A percentile compares a stretch with the other conserved stretches of the same genome.
phyloP scores from a whole-genome alignment of 2,329 filamentous ascomycete species.

The Hysterium pulicare region DNA sequence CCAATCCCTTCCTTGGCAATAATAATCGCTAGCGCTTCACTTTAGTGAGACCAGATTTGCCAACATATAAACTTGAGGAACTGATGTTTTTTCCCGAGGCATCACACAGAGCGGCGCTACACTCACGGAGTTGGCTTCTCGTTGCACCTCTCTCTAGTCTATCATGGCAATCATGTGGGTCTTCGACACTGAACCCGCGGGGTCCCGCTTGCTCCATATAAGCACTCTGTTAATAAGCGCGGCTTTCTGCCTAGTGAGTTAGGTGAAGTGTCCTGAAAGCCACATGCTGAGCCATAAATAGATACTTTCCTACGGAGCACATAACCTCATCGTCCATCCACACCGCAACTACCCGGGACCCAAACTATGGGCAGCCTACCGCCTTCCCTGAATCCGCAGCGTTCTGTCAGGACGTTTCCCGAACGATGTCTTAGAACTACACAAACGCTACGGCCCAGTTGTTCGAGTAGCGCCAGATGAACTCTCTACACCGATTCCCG shows the following conservation, averaged over 20 bases:
- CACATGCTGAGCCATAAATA: neutral
- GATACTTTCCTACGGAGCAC: neutral
- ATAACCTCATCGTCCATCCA: neutral
- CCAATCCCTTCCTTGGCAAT: too few relatives aligned
- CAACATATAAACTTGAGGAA: too few relatives aligned
- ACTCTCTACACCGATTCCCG: neutral
- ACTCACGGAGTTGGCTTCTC: too few relatives aligned
- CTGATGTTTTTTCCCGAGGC: too few relatives aligned
- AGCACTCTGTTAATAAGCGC: neutral
- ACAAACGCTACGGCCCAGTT: neutral
- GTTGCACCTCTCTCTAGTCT: too few relatives aligned
- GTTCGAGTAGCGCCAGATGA: neutral
- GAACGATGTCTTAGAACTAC: neutral
- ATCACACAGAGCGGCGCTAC: too few relatives aligned
- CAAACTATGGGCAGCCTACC: neutral
- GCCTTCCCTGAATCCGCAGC: neutral
- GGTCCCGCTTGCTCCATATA: neutral
- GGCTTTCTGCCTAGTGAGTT: neutral
- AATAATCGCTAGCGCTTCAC: too few relatives aligned
- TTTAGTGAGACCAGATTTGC: too few relatives aligned
- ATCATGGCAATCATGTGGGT: too few relatives aligned
- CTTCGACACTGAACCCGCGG: too few relatives aligned
- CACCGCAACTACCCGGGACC: neutral
- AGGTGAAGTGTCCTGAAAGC: too few relatives aligned
- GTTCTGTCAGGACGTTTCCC: neutral